phyloP scores from a whole-genome alignment of 2,329 filamentous ascomycete genomes.

The Fusarium brevicatenulatum region DNA sequence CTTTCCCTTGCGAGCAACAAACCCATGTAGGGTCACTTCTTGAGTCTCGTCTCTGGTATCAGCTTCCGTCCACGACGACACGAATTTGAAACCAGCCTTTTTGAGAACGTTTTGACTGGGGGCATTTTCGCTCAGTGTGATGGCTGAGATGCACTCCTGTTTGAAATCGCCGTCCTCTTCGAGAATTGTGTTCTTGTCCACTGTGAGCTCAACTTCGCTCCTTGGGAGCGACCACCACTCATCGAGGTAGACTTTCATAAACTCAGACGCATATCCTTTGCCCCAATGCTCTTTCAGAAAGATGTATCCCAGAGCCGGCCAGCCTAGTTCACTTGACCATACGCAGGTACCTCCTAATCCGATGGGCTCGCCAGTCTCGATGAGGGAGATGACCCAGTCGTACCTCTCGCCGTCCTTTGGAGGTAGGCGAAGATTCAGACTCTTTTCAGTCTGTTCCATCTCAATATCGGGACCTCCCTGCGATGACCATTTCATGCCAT shows the following conservation, averaged over 20 bases:
- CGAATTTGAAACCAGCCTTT: conserved; percentile 65
- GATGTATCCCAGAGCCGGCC: conserved; percentile 70
- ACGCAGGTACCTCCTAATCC: conserved; percentile 59
- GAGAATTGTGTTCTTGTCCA: conserved; percentile 53
- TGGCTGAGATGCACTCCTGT: conserved; percentile 56
- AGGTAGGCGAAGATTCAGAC: conserved; percentile 55
- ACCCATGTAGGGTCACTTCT: conserved; percentile 42
- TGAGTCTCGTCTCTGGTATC: conserved; percentile 35
- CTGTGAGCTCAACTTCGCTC: conserved; percentile 55
- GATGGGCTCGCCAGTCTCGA: conserved; percentile 61
- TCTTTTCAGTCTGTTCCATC: conserved; percentile 55
- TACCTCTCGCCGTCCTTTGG: conserved; percentile 62
- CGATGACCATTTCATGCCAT: conserved; percentile 70
- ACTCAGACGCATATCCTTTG: conserved; percentile 66
- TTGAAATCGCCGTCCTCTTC: conserved; percentile 44
- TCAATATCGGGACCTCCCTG: conserved; percentile 55
- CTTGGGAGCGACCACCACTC: conserved; percentile 62
- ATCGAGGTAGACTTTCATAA: conserved; percentile 58
- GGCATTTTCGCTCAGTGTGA: conserved; percentile 60
- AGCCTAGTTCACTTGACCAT: conserved; percentile 54
- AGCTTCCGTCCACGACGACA: conserved; percentile 52
- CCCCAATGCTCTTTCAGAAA: conserved; percentile 64
- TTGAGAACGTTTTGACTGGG: conserved; percentile 65
- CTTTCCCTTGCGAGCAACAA: conserved; percentile 22
- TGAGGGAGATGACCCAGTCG: conserved; percentile 65